These are phyloP conservation scores for Taxillus chinensis DNA, from an alignment of 164 flowering plant genomes.

Conservation along the genomic window DNA sequence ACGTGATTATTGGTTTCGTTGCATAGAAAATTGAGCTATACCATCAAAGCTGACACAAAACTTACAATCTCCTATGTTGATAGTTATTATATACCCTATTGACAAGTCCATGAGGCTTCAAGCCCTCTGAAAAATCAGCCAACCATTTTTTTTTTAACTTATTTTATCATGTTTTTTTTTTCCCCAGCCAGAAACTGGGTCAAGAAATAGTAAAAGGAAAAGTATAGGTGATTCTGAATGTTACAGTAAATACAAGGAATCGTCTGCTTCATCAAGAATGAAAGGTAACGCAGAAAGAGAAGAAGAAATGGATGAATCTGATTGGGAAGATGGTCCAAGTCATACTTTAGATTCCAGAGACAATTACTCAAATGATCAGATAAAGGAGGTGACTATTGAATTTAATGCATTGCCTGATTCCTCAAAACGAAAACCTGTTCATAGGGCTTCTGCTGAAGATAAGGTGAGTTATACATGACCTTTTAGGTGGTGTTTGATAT, in stretches of 20 bases:
- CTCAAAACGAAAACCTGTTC: slow-evolving; percentile 28
- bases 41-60: neutral
- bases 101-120: no score
- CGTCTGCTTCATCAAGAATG: slow-evolving; percentile 4
- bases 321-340: slow-evolving; percentile 79
- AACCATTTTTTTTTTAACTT: no score
- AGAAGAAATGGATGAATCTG: slow-evolving; percentile 45
- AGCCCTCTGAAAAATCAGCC: no score
- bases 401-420: slow-evolving; percentile 39
- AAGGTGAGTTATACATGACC: slow-evolving; percentile 39
- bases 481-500: neutral
- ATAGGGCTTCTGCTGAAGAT: slow-evolving; percentile 68
- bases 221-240: slow-evolving; percentile 5
- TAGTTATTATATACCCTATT: no score
- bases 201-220: slow-evolving; percentile 10
- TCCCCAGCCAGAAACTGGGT: slow-evolving; percentile 18
- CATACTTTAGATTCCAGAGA: slow-evolving; percentile 13
- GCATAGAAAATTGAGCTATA: no score
- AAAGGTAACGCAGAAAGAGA: slow-evolving; percentile 10
- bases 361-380: slow-evolving; percentile 8
- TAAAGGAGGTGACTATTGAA: slow-evolving; percentile 45
- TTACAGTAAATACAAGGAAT: slow-evolving; percentile 8
- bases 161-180: neutral
- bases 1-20: no score
- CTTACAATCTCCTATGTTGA: neutral